Evolutionary conservation across 2,329 filamentous ascomycete species (phyloP).

Genomic region (Fusarium sp.): DNA sequence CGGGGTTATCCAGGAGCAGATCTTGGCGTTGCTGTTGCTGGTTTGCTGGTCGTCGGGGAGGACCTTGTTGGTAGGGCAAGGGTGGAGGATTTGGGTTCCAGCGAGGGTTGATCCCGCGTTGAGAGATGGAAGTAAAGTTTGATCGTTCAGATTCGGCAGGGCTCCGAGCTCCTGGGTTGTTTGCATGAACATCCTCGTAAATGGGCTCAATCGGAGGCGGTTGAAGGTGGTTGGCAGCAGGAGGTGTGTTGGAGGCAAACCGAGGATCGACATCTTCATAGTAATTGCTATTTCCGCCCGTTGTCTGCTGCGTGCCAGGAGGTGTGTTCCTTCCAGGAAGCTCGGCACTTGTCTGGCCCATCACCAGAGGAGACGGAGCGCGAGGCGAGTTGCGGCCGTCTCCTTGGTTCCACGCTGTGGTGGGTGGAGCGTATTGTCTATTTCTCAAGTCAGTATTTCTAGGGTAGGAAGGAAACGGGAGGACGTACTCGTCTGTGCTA

Average conservation of each 20-base stretch:
- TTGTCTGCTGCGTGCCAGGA: constrained; percentile 47
- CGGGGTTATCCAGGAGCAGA: constrained; percentile 85
- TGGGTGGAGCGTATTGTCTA: constrained; percentile 70
- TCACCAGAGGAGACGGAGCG: constrained; percentile 62
- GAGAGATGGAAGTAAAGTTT: constrained; percentile 91
- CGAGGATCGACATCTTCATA: constrained; percentile 95
- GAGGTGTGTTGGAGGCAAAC: constrained; percentile 72
- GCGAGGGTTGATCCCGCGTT: constrained; percentile 88
- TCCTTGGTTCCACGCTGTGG: constrained; percentile 69
- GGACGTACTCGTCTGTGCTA: constrained; percentile 77
- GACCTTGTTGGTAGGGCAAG: constrained; percentile 60
- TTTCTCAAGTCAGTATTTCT: constrained; percentile 9
- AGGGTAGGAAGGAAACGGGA: neutral
- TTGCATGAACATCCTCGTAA: constrained; percentile 74
- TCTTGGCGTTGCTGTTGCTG: constrained; percentile 77
- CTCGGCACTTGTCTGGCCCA: constrained; percentile 55
- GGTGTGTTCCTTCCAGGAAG: constrained; percentile 55
- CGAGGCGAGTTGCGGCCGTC: constrained; percentile 62
- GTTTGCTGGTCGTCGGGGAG: constrained; percentile 62
- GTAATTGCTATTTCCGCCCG: constrained; percentile 67
- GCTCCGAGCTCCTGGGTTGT: constrained; percentile 72
- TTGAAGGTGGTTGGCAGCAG: constrained; percentile 48
- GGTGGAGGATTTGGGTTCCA: constrained; percentile 77
- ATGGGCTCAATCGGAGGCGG: constrained; percentile 58
- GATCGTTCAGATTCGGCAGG: constrained; percentile 85